These are phyloP conservation scores for Nemophila menziesii DNA, from an alignment of 257 asterid genomes.

Conservation along the genomic window DNA sequence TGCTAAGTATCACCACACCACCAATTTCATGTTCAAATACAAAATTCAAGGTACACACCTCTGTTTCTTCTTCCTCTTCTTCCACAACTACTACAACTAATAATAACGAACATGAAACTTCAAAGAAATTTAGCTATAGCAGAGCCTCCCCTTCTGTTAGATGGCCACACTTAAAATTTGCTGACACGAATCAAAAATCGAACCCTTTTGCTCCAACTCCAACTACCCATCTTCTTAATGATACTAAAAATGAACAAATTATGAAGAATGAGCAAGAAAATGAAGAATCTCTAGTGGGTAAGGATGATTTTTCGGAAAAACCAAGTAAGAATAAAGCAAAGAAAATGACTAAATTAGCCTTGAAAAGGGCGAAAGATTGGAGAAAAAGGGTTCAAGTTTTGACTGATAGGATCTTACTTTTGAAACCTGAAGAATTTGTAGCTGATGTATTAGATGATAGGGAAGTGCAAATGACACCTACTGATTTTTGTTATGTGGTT, in stretches of 20 bases:
- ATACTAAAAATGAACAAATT: background rate
- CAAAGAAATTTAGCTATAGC: constrained; percentile 54
- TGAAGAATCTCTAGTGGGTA: constrained; percentile 11
- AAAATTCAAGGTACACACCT: constrained; percentile 44
- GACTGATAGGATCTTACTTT: constrained; percentile 59
- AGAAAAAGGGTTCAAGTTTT: constrained; percentile 62
- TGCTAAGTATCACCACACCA: constrained; percentile 35
- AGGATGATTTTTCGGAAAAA: constrained; percentile 31
- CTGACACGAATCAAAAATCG: constrained; percentile 21
- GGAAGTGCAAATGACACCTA: constrained; percentile 94
- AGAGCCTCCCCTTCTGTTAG: constrained; percentile 86
- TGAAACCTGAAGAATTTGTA: constrained; percentile 67
- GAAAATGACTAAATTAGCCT: constrained; percentile 84
- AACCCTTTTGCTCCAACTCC: constrained; percentile 11
- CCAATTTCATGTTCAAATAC: constrained; percentile 25
- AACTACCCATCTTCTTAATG: constrained; percentile 7
- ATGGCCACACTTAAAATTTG: constrained; percentile 83
- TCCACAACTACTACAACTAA: constrained; percentile 9
- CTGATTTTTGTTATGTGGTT: constrained; percentile 84
- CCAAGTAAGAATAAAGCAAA: constrained; percentile 55
- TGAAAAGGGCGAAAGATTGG: constrained; percentile 94
- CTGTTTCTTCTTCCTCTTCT: constrained; percentile 23
- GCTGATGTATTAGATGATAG: constrained; percentile 90
- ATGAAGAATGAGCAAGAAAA: constrained; percentile 16
- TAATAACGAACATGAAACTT: constrained; percentile 29